A percentile compares a stretch with the other conserved stretches of the same genome.
phyloP scores from a whole-genome alignment of 768 basidiomycete species.

The Rhodotorula kratochvilovae region DNA sequence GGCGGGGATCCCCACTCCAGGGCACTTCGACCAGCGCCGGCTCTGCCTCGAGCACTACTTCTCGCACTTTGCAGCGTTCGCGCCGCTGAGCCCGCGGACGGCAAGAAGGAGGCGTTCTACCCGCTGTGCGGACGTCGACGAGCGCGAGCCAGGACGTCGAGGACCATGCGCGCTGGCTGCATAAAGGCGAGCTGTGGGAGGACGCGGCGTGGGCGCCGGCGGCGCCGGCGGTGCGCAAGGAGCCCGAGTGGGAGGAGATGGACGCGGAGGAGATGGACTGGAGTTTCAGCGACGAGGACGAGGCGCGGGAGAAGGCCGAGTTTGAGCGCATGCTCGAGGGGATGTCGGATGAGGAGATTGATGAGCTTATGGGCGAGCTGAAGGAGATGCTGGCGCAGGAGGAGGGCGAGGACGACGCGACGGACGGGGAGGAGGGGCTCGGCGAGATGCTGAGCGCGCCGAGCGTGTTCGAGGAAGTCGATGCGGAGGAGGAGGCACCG shows the following conservation, averaged over 20 bases:
- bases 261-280: constrained; percentile 2
- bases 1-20: constrained; percentile 1
- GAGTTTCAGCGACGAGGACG: no score
- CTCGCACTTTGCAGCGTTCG: constrained; percentile 14
- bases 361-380: constrained; percentile 15
- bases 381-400: constrained; percentile 7
- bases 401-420: not conserved
- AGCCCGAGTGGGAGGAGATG: not conserved
- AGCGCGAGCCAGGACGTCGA: constrained; percentile 28
- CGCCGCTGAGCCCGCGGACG: not conserved
- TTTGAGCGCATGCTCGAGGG: constrained; percentile 20
- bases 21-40: constrained; percentile 22
- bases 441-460: not conserved
- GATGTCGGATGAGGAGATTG: constrained; percentile 33
- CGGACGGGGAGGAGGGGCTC: constrained; percentile 2
- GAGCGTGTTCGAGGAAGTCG: constrained; percentile 1
- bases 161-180: constrained; percentile 35
- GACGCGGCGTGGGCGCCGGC: not conserved
- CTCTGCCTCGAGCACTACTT: constrained; percentile 31
- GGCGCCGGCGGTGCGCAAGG: not conserved
- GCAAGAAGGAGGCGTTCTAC: not conserved
- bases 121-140: constrained; percentile 20
- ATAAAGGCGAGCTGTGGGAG: constrained; percentile 30
- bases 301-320: not conserved
- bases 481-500: not conserved